These are phyloP conservation scores for Tuber umbilicatum DNA, from an alignment of 495 filamentous ascomycete genomes.

Conservation along the genomic window DNA sequence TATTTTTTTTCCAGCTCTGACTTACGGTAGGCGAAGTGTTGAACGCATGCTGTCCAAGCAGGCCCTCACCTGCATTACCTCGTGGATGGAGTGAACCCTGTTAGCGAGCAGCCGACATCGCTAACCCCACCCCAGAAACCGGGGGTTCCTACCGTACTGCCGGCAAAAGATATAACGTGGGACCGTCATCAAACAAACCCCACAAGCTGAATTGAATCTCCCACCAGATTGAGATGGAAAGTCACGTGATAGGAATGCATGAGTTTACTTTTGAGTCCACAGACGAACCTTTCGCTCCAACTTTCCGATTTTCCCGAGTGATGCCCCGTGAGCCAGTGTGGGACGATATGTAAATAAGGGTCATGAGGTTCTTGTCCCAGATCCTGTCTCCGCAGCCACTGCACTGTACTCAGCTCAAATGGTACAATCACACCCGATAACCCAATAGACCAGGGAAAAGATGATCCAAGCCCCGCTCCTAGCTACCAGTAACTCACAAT, in stretches of 20 bases:
- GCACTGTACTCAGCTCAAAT: not conserved
- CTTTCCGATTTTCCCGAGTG: not conserved
- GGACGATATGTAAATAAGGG: not conserved
- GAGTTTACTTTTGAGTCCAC: not conserved
- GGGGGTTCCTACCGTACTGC: not conserved
- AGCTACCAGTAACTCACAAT: not conserved
- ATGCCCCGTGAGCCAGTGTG: not conserved
- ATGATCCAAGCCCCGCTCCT: not conserved
- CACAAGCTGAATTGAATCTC: not conserved
- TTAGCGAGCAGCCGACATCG: not conserved
- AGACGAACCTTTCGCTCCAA: not conserved
- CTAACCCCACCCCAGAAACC: not conserved
- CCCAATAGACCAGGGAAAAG: not conserved
- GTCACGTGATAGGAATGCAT: not conserved
- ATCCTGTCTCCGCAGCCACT: not conserved
- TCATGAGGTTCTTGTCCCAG: not conserved
- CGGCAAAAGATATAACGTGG: not conserved
- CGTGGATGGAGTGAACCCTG: constrained; percentile 1
- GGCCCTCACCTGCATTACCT: not conserved
- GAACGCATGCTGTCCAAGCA: not conserved
- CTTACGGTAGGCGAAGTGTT: too few relatives aligned
- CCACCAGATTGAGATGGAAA: not conserved
- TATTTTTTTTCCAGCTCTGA: not conserved
- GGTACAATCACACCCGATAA: not conserved
- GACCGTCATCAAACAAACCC: not conserved